phyloP scores from a whole-genome alignment of 2,329 filamentous ascomycete species.

The Nothophaeocryptopus gaeumannii region DNA sequence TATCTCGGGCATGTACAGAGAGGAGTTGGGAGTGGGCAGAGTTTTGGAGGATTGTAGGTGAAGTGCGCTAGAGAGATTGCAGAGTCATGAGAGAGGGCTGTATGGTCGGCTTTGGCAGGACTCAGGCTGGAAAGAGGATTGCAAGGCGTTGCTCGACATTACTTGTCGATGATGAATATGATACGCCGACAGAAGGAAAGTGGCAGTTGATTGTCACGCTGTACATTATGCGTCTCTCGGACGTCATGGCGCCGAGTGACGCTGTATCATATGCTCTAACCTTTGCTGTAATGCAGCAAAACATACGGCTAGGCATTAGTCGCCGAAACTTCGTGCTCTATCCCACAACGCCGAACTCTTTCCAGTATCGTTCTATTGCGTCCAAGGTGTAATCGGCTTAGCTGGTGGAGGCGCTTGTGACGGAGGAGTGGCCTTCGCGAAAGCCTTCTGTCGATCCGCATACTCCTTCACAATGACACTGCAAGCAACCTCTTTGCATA shows the following conservation, averaged over 20 bases:
- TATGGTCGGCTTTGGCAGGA: too few relatives aligned
- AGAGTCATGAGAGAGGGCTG: too few relatives aligned
- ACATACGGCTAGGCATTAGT: not conserved
- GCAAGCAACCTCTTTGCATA: slow-evolving; percentile 86
- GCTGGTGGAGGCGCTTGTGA: slow-evolving; percentile 24
- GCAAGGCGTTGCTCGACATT: too few relatives aligned
- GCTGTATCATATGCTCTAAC: slow-evolving; percentile 15
- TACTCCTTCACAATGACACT: slow-evolving; percentile 81
- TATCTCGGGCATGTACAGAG: slow-evolving; percentile 51
- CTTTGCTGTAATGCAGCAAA: slow-evolving; percentile 11
- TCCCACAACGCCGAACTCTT: not conserved
- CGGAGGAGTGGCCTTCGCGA: slow-evolving; percentile 24
- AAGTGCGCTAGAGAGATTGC: too few relatives aligned
- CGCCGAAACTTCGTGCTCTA: not conserved
- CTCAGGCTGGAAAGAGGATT: too few relatives aligned
- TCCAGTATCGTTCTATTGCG: slow-evolving; percentile 5
- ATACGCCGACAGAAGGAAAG: not conserved
- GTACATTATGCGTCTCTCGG: slow-evolving; percentile 9
- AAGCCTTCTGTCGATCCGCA: slow-evolving; percentile 54
- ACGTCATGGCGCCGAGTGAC: not conserved
- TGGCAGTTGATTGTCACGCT: not conserved
- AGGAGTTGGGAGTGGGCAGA: slow-evolving; percentile 28
- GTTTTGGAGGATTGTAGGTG: not conserved
- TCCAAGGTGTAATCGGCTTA: slow-evolving; percentile 24
- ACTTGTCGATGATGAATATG: too few relatives aligned